Base-by-base conservation (phyloP, 164 flowering plant species). In the Sedum album region DNA sequence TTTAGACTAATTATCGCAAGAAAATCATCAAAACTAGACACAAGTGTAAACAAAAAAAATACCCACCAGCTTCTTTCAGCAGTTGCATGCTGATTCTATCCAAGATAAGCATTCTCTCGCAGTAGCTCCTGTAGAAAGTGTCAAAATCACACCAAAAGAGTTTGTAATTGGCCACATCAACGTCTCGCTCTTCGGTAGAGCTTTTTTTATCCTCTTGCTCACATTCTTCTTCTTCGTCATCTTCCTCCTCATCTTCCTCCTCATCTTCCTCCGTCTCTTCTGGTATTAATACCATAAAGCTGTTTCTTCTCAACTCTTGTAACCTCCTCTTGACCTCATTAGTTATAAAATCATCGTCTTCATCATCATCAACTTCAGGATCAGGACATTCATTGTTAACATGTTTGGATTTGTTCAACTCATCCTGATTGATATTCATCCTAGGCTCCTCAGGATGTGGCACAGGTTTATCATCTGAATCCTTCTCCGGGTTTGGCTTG, bases 201-300 rank as follows among this genome's bases (percentile, higher is more conserved):
- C 83, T 80, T 1, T 81, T 80, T 73, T 82, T 92, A 7, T 77
- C 80, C 13, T 72, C 79, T 68, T 79, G 85, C 51, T 78, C 86
- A 39, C 42, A 39, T 13, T 77, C 87, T 31, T 79, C 86, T 21
- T 80, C 87, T 17, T n/a, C n/a, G n/a, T n/a, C n/a, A n/a, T n/a
- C n/a, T n/a, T n/a, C n/a, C n/a, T n/a, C n/a, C n/a, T n/a, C n/a
- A n/a, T 81, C 89, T 5, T 82, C 86, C 26, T 80, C 86, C 36
- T 78, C 87, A 7, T n/a, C n/a, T n/a, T 66, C 60, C 23, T 74
- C 76, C 0, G 77, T 65, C 33, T 82, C 80, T 64, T 92, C 98
- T 0, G 98, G 98, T 70, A 93, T 91, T 79, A 89, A 74, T 61
- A 80, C 91, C 98, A 93, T 86, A 68, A 88, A 93, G 71, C 87